These are phyloP conservation scores for Tetrapisispora iriomotensis DNA, from an alignment of 805 yeast genomes.

Conservation along the genomic window DNA sequence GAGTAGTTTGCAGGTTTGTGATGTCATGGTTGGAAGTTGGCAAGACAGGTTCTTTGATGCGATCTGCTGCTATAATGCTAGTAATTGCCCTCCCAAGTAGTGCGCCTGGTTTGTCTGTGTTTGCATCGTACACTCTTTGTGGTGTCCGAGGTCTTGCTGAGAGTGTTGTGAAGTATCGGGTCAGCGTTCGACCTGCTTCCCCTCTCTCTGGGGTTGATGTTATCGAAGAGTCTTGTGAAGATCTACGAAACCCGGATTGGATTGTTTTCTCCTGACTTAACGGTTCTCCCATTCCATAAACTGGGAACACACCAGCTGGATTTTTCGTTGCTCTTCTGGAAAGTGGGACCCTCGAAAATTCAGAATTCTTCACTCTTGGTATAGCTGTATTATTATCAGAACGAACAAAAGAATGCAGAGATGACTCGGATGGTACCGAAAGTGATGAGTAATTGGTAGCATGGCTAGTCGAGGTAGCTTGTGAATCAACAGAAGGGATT, in stretches of 20 bases:
- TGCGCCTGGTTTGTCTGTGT: slow-evolving; percentile 30
- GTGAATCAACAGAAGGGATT: not conserved
- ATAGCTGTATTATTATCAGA: too few species aligned
- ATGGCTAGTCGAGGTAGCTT: too few species aligned
- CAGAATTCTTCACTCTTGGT: too few species aligned
- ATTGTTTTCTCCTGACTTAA: slow-evolving; percentile 2
- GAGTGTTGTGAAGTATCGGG: not conserved
- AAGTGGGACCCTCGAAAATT: too few species aligned
- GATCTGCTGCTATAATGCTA: not conserved
- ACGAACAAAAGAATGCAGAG: too few species aligned
- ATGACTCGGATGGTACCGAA: not conserved
- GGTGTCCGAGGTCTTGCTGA: not conserved
- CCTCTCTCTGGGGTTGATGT: too few species aligned
- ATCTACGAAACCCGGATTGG: slow-evolving; percentile 41
- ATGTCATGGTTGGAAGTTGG: not conserved
- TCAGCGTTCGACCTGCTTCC: slow-evolving; percentile 35
- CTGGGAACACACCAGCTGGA: slow-evolving; percentile 5
- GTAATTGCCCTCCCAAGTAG: slow-evolving; percentile 17
- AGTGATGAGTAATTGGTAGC: not conserved
- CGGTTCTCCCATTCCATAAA: slow-evolving; percentile 5
- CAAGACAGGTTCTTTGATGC: not conserved
- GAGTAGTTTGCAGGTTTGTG: too few species aligned
- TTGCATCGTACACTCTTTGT: slow-evolving; percentile 19
- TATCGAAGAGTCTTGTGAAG: too few species aligned
- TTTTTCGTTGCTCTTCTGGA: too few species aligned